Conservation (phyloP, 1,139 yeast species). For the Candida smagusa region DNA sequence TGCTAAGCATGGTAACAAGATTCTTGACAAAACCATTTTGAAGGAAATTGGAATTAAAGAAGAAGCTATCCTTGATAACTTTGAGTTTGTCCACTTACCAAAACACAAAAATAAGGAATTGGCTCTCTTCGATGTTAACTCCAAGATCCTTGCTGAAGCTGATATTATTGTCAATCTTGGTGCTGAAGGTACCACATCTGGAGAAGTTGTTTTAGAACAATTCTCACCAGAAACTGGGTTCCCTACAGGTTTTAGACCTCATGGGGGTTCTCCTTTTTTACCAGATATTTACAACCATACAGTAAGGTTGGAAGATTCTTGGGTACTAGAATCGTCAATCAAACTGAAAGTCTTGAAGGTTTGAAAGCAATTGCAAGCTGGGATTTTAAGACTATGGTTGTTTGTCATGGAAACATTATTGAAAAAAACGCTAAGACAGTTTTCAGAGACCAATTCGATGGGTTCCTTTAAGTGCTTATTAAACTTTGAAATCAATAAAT, state of each 20-base stretch:
- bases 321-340: slow-evolving; percentile 6
- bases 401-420: slow-evolving; percentile 59
- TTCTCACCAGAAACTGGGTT: slow-evolving; percentile 44
- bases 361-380: slow-evolving; percentile 35
- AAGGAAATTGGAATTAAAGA: slow-evolving; percentile 26
- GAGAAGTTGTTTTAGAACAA: slow-evolving; percentile 23
- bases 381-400: slow-evolving; percentile 50
- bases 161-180: slow-evolving; percentile 55
- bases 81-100: slow-evolving; percentile 56
- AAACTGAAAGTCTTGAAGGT: slow-evolving; percentile 17
- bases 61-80: slow-evolving; percentile 29
- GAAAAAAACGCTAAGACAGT: slow-evolving; percentile 39
- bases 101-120: slow-evolving; percentile 55
- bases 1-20: slow-evolving; percentile 2
- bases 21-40: slow-evolving; percentile 20
- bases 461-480: too few relatives aligned
- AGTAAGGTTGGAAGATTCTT: slow-evolving; percentile 30
- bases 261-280: slow-evolving; percentile 36
- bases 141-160: slow-evolving; percentile 51
- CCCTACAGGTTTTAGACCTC: slow-evolving; percentile 31
- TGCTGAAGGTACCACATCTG: slow-evolving; percentile 11
- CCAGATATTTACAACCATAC: slow-evolving; percentile 38
- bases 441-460: slow-evolving; percentile 10
- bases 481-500: too few relatives aligned
- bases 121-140: slow-evolving; percentile 43